Evolutionary conservation across 257 asterid species (phyloP).

Genomic region (Verbascum thapsus): DNA sequence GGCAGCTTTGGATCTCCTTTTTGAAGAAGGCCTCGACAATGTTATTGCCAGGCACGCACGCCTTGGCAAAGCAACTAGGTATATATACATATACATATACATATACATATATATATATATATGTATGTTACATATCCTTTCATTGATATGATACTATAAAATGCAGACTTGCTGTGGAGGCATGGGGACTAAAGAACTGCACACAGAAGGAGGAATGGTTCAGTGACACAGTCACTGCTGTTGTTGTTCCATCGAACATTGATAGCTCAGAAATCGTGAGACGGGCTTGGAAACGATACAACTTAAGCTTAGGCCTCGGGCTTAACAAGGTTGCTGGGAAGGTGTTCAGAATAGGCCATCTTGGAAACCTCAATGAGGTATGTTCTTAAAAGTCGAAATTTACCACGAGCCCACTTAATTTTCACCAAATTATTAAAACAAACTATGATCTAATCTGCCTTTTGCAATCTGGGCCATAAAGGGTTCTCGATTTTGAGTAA

Average conservation of each 20-base stretch:
- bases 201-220: slow-evolving; percentile 95
- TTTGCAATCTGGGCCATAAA: too few species aligned
- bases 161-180: slow-evolving; percentile 91
- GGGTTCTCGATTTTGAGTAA: too few species aligned
- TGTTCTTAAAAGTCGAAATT: background rate
- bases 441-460: too few species aligned
- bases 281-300: slow-evolving; percentile 92
- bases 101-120: too few species aligned
- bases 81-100: too few species aligned
- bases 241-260: slow-evolving; percentile 75
- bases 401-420: too few species aligned
- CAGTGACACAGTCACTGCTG: slow-evolving; percentile 97
- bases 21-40: slow-evolving; percentile 97
- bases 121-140: too few species aligned
- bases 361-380: slow-evolving; percentile 93
- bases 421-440: too few species aligned
- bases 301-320: slow-evolving; percentile 94
- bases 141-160: background rate
- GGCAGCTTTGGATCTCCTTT: slow-evolving; percentile 86
- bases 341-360: slow-evolving; percentile 99
- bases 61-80: slow-evolving; percentile 95
- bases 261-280: slow-evolving; percentile 78
- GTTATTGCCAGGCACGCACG: slow-evolving; percentile 84
- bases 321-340: slow-evolving; percentile 97
- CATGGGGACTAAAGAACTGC: slow-evolving; percentile 99